Conservation (phyloP, 2,329 filamentous ascomycete genomes). For the Graphiopsis chlorocephala region DNA sequence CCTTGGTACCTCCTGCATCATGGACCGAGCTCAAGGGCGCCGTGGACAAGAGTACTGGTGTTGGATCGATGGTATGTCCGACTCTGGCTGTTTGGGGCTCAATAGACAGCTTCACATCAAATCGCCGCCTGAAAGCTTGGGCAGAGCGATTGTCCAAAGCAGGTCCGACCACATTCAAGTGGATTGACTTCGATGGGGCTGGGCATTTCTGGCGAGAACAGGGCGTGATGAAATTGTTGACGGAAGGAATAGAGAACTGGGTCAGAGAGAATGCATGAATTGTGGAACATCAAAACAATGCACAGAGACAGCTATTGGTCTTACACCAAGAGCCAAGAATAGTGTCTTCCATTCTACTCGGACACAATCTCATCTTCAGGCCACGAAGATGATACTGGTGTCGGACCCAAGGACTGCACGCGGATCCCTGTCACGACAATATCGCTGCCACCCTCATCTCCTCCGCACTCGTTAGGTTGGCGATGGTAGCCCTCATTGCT, state of each 20-base stretch:
- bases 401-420: background rate
- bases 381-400: background rate
- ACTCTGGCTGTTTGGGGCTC: slow-evolving; percentile 74
- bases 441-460: background rate
- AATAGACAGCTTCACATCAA: slow-evolving; percentile 69
- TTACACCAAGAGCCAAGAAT: background rate
- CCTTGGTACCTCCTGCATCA: slow-evolving; percentile 28
- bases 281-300: no score
- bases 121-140: slow-evolving; percentile 66
- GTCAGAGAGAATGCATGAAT: background rate
- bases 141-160: slow-evolving; percentile 48
- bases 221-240: slow-evolving; percentile 33
- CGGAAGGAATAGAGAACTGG: slow-evolving; percentile 4
- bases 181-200: slow-evolving; percentile 47
- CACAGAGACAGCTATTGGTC: slow-evolving; percentile 37
- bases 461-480: no score
- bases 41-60: slow-evolving; percentile 29
- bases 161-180: slow-evolving; percentile 36
- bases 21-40: slow-evolving; percentile 23
- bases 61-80: slow-evolving; percentile 54
- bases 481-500: no score
- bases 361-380: background rate
- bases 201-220: slow-evolving; percentile 52
- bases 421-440: rapidly evolving
- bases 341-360: background rate